Evolutionary conservation across 2,329 filamentous ascomycete species (phyloP), one percentile per base, ranked within the genome.

Genomic region (Aspergillus fumigatiaffinis): DNA sequence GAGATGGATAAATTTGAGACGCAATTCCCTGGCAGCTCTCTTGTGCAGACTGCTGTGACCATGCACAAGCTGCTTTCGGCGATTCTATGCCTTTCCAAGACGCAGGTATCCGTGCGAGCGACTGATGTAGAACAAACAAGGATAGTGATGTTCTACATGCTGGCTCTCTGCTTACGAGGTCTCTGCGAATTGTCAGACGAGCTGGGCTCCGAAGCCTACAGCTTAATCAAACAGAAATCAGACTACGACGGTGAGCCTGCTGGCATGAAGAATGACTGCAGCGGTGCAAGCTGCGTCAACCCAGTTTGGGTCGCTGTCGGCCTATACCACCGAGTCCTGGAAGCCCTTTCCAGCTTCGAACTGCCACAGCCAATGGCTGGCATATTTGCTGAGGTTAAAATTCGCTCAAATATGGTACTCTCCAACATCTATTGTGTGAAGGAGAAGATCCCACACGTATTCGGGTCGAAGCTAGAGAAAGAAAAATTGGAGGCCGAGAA

Each of bases 111-210:
- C 46, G 41, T 56, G 10, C 55, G 48, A 17, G 29, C 55, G 3
- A n/a, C 35, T 21, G 56, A 65, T 23, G 21, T 61, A 23, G 42
- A 20, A 6, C 8, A 42, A 8, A 60, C 58, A 3, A 57, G 56
- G 32, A 51, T 63, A 3, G 53, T 60, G 0, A 50, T 66, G 20
- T 57, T 62, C n/a, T 59, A 59, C 42, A 17, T 68, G 0, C 46
- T 71, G 26, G 51, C 55, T 20, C 46, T 55, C 48, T 62, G 61
- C 29, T 55, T 55, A 9, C 58, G 58, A 20, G 38, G 55, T 10
- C 51, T 71, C 8, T 57, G 53, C n/a, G 53, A 66, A 9, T 44
- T 54, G 20, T 67, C 68, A 8, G 48, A 56, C n/a, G 25, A 14
- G 1, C 60, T 67, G 42, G 61, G 58, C 25, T 48, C 50, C 3